A percentile compares a stretch with the other conserved stretches of the same genome.
These are phyloP conservation scores for Aphanomyces astaci DNA, from an alignment of 352 stramenopile species.

Conservation along the genomic window DNA sequence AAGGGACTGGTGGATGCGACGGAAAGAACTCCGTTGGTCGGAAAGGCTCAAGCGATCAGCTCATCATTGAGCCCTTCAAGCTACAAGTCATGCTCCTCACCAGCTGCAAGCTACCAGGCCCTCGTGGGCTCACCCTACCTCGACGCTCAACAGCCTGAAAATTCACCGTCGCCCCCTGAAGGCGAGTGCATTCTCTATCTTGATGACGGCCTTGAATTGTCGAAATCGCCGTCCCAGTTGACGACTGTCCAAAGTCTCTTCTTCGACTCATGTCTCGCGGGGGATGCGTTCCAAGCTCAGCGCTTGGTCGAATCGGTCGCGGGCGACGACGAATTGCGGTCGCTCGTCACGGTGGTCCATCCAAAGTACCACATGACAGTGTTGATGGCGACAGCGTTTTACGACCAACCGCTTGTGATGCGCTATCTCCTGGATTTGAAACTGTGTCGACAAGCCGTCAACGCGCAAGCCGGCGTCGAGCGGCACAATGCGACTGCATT, in stretches of 20 bases:
- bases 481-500: constrained; percentile 63
- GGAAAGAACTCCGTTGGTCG: neutral
- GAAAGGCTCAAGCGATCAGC: neutral
- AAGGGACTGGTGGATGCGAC: neutral
- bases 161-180: neutral
- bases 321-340: constrained; percentile 29
- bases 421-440: constrained; percentile 31
- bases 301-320: constrained; percentile 49
- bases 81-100: constrained; percentile 5
- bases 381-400: constrained; percentile 59
- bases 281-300: constrained; percentile 63
- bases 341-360: constrained; percentile 57
- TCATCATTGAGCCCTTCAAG: neutral
- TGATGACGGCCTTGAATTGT: neutral
- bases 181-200: neutral
- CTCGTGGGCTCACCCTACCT: neutral
- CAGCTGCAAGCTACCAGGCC: neutral
- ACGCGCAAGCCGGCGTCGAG: constrained; percentile 49
- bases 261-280: constrained; percentile 51
- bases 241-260: constrained; percentile 1
- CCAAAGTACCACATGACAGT: constrained; percentile 67
- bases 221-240: neutral
- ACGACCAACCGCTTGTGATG: constrained; percentile 62
- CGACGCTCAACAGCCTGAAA: constrained; percentile 7
- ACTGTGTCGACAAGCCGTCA: neutral